Base-by-base conservation (phyloP, 2,329 filamentous ascomycete species). In the Paecilomyces dactylethromorphus region DNA sequence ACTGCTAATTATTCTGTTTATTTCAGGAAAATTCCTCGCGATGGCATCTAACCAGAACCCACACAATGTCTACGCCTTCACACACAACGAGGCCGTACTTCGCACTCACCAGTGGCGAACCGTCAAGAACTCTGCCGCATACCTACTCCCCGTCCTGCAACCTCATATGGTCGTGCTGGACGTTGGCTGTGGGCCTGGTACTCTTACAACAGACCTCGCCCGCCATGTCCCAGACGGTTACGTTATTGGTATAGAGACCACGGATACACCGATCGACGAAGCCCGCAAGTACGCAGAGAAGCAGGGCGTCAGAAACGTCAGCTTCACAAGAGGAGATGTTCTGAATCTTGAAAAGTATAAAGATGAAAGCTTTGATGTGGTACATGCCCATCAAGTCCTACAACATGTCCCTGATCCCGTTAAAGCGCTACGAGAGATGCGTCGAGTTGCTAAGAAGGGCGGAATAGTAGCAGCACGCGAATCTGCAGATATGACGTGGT, bases 341-440 rank as follows among this genome's bases (percentile, higher is more conserved):
- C 76, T 78, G 58, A 61, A 69, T 1, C 72, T 81, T 61, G 24
- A 55, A 1, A 60, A 66, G 0, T 74, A 73, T 53, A 53, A 58
- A 1, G 79, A 85, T 52, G 71, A 73, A 26, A 69, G 71, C 1
- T 87, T 87, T 61, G 85, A 87, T 61, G 66, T 87, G 4, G 83
- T 87, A 2, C 81, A 84, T 64, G 80, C 79, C 10, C 82, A 85
- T 63, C 83, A 86, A 64, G 80, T 87, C 0, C 72, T 87, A 5
- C 78, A 81, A 59, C 84, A 87, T 65, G 71, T 87, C 4, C 65
- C 73, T 11, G 74, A 82, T 56, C 83, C 83, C 0, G 69, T 82
- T 0, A 67, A 71, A 1, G 80, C 81, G 0, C 69, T 86, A 56
- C 71, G 71, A n/a, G 81, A 84, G 63, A 83, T 87, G 81, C 73